Conservation (phyloP, 2,329 filamentous ascomycete genomes). For the Cladophialophora yegresii region DNA sequence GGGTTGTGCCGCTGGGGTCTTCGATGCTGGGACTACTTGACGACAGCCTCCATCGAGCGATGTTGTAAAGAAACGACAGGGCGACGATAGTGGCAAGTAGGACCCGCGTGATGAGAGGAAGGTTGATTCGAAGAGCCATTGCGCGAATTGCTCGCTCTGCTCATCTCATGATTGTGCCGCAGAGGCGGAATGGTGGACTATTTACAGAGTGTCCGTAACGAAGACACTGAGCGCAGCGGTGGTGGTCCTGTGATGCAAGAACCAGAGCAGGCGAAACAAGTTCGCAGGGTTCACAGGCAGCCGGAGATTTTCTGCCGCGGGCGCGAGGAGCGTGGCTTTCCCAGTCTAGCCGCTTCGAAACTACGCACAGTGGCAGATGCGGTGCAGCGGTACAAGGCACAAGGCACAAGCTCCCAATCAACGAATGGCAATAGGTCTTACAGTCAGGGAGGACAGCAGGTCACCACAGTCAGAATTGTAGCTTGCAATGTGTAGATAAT, state of each 20-base stretch:
- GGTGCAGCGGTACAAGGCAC: background rate
- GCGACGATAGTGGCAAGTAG: conserved; percentile 72
- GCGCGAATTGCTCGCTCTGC: conserved; percentile 9
- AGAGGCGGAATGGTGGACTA: background rate
- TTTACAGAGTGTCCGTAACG: background rate
- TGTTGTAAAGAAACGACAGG: conserved; percentile 77
- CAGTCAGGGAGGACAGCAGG: background rate
- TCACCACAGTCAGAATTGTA: background rate
- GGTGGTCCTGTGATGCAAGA: background rate
- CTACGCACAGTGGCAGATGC: background rate
- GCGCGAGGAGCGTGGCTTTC: background rate
- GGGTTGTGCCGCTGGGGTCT: conserved; percentile 42
- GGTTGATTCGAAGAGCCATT: conserved; percentile 82
- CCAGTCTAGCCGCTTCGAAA: background rate
- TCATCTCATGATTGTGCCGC: conserved; percentile 12
- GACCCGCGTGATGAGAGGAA: conserved; percentile 85
- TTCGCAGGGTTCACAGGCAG: background rate
- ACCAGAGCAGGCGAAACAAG: background rate
- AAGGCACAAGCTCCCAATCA: background rate
- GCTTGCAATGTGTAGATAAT: background rate
- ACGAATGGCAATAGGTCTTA: background rate
- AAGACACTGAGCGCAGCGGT: background rate
- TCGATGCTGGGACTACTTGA: conserved; percentile 41
- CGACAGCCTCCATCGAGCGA: conserved; percentile 60
- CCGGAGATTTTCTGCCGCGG: conserved; percentile 1